Conservation (phyloP, 306 rosid genomes). For the Pyrus communis region DNA sequence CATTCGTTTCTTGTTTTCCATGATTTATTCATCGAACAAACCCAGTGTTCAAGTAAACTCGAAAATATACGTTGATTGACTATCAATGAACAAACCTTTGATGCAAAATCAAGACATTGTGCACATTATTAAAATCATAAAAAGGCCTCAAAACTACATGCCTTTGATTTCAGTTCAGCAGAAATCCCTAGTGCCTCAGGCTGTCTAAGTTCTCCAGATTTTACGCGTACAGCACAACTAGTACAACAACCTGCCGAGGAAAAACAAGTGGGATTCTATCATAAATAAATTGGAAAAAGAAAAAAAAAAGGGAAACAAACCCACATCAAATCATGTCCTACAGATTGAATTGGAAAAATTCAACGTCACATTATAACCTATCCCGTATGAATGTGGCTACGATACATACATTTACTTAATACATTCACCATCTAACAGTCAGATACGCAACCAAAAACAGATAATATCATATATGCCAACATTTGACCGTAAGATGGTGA, state of each 20-base stretch:
- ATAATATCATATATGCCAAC: too few relatives aligned
- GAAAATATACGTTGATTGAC: background rate
- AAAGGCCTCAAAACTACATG: slow-evolving; percentile 5
- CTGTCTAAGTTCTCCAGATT: slow-evolving; percentile 81
- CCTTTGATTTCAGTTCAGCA: slow-evolving; percentile 82
- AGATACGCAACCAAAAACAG: too few relatives aligned
- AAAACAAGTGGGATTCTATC: background rate
- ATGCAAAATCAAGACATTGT: background rate
- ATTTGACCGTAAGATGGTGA: too few relatives aligned
- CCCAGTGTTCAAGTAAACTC: background rate
- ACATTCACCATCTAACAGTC: too few relatives aligned
- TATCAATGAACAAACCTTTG: background rate
- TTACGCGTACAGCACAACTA: slow-evolving; percentile 93
- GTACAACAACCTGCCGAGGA: slow-evolving; percentile 84
- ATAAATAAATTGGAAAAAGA: background rate
- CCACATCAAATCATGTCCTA: background rate
- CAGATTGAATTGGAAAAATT: background rate
- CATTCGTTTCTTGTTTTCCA: background rate
- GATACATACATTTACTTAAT: background rate
- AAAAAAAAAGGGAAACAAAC: background rate
- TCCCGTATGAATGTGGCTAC: background rate
- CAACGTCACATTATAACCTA: background rate
- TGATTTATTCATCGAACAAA: background rate
- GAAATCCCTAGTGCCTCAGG: slow-evolving; percentile 98
- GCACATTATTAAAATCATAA: background rate